Evolutionary conservation across 164 flowering plant genomes (phyloP).

Genomic region (Tetrastigma voinierianum): DNA sequence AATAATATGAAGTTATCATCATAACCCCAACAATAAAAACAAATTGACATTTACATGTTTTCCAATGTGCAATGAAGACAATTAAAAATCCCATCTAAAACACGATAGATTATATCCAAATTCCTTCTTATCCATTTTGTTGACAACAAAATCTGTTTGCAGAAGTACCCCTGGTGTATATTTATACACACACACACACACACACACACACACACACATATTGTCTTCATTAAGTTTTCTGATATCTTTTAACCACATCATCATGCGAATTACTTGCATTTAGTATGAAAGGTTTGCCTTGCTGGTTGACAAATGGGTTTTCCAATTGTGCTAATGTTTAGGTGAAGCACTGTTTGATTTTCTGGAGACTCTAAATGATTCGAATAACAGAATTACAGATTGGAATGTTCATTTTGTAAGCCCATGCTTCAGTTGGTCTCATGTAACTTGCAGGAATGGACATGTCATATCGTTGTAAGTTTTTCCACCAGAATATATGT

Average conservation of each 20-base stretch:
- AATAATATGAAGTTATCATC: too few species aligned
- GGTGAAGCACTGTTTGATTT: constrained; percentile 73
- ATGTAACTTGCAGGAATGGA: constrained; percentile 73
- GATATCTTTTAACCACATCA: neutral
- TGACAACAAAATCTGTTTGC: neutral
- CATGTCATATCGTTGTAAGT: constrained; percentile 76
- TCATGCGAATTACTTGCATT: neutral
- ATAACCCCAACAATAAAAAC: too few species aligned
- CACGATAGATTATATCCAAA: neutral
- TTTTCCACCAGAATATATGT: neutral
- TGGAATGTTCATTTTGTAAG: constrained; percentile 65
- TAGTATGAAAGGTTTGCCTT: neutral
- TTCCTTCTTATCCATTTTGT: neutral
- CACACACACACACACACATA: too few species aligned
- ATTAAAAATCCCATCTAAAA: neutral
- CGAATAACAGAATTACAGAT: constrained; percentile 38
- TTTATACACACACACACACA: neutral
- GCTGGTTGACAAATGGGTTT: neutral
- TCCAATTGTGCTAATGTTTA: constrained; percentile 24
- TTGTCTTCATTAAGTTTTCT: too few species aligned
- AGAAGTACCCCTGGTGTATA: neutral
- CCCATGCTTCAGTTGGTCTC: constrained; percentile 90
- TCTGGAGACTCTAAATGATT: constrained; percentile 55
- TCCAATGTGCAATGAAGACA: neutral
- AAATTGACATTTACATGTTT: too few species aligned